Evolutionary conservation across 768 basidiomycete genomes (phyloP), one percentile per base, ranked within the genome.

Genomic region (Podaxis carcinomalis): DNA sequence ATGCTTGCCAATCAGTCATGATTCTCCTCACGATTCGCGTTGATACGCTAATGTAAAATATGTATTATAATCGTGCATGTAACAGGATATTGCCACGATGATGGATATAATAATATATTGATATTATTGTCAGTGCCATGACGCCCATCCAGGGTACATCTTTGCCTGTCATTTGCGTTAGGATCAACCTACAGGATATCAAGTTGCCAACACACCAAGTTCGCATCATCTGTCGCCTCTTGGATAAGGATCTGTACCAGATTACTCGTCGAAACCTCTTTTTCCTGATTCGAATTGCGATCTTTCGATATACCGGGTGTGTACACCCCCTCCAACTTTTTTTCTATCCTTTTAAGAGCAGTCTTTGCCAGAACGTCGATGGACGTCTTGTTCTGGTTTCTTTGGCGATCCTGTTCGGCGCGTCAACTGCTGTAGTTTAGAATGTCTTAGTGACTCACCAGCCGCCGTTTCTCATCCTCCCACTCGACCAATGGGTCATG

Each of bases 401-500:
- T 69, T 51, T 72, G 70, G 59, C 78, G 82, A 65, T 84, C 80
- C 83, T 84, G 55, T 3, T 25, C 6, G 40, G n/a, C 28, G 32
- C 5, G 14, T 49, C 6, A 56, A 56, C 5, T 4, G 39, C 42
- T 14, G 9, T 47, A 3, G 10, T 56, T 23, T 57, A 56, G 25
- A 32, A 47, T 25, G 28, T 46, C 28, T 23, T 44, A 23, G 16
- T 13, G 13, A 63, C 78, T 25, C 62, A 87, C 85, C 70, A 85
- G 74, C 68, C 84, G 88, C 13, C 86, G 82, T 63, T 85, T 87
- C 70, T 91, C 87, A 46, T 93, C 88, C 63, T 93, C 90, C 93
- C 95, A 98, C 72, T 98, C 96, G 35, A 95, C 89, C 2, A 99
- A 81, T 1, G 97, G 97, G 72, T 99, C 97, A 67, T 98, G 96